Conservation (phyloP, 2,329 filamentous ascomycete genomes). For the Alternaria consortialis region DNA sequence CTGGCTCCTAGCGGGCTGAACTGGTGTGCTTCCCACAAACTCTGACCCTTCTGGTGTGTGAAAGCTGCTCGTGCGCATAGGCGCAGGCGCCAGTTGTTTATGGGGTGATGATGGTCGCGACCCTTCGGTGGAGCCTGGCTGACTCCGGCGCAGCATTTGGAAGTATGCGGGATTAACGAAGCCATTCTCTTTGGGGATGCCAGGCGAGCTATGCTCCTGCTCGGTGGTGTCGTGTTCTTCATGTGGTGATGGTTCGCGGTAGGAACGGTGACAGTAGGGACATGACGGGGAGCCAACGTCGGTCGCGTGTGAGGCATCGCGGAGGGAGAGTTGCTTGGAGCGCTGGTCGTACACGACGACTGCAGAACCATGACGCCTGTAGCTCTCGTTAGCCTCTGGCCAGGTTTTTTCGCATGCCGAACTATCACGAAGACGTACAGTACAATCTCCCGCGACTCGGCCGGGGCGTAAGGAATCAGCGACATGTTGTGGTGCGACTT, state of each 20-base stretch:
- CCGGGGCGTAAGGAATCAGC: conserved; percentile 77
- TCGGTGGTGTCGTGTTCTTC: conserved; percentile 43
- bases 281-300: conserved; percentile 73
- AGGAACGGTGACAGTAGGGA: conserved; percentile 86
- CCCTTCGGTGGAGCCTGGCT: conserved; percentile 60
- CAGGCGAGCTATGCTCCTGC: conserved; percentile 43
- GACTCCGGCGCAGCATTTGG: conserved; percentile 79
- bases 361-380: conserved; percentile 88
- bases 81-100: conserved; percentile 53
- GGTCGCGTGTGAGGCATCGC: conserved; percentile 64
- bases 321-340: conserved; percentile 85
- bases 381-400: conserved; percentile 22
- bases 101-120: conserved; percentile 60
- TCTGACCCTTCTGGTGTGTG: conserved; percentile 60
- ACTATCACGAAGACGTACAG: conserved; percentile 65
- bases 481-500: conserved; percentile 63
- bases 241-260: conserved; percentile 57
- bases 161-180: conserved; percentile 96
- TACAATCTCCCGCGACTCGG: conserved; percentile 79
- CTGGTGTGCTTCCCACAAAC: conserved; percentile 57
- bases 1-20: conserved; percentile 55
- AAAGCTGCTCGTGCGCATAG: conserved; percentile 37
- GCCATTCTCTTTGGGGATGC: conserved; percentile 60
- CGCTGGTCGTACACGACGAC: conserved; percentile 89
- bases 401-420: background rate